Base-by-base conservation (phyloP, 1,284 basidiomycete genomes). In the Pholiota adiposa region DNA sequence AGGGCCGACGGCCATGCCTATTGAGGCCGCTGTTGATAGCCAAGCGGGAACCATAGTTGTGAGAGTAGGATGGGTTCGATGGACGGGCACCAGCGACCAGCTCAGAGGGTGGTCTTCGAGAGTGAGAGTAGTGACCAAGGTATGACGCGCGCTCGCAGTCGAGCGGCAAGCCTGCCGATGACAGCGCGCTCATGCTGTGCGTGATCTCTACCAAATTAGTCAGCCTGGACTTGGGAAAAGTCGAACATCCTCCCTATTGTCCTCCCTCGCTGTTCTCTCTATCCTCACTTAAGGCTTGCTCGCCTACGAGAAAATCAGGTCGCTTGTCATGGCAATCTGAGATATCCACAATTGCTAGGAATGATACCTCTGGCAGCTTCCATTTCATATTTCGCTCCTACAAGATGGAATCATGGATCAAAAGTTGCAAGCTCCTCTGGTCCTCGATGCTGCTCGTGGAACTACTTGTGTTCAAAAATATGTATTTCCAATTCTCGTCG, bases 1-100 rank as follows among this genome's bases (percentile, higher is more conserved):
- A 21, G 89, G 88, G 12, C 86, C 89, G 8, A 90, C 76, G 33
- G 89, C 89, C 89, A 90, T 89, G 34, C 87, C 87, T 54, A 88
- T 67, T 4, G 87, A 86, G 12, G 87, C 85, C 3, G 80, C 54
- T 1, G 76, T 81, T 6, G 86, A 83, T 18, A 89, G 50, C 87
- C 87, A 89, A 67, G 71, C 61, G 49, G 69, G 58, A 25, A 66
- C 61, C 68, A 70, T 69, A 19, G 14, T n/a, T 12, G 6, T 2
- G 33, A 38, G 14, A 40, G 21, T 51, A 16, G 29, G 21, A n/a
- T 19, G 11, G 21, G 8, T 23, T 29, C 2, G 18, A 40, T 11
- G 14, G 51, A 16, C 23, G 16, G n/a, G 38, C 16, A 23, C 19
- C 19, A 21, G 7, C 18, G 29, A 23, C 48, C 31, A 50, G 48